phyloP scores from a whole-genome alignment of 1,284 basidiomycete species.

The Ustilago shanxiensis region DNA sequence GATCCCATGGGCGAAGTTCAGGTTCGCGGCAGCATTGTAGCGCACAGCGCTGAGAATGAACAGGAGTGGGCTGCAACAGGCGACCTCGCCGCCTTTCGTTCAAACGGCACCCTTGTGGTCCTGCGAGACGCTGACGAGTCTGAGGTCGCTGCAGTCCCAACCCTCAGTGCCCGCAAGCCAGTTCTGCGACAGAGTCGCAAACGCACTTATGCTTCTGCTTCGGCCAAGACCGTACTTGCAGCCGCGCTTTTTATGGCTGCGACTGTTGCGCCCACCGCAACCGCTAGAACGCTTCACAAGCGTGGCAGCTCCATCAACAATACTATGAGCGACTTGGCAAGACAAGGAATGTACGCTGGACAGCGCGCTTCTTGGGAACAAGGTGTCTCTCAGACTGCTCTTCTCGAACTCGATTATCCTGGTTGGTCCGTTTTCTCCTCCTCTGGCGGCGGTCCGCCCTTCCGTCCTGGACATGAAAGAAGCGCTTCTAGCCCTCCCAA shows the following conservation, averaged over 20 bases:
- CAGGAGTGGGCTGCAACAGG: slow-evolving; percentile 57
- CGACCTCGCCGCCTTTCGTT: slow-evolving; percentile 59
- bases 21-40: slow-evolving; percentile 56
- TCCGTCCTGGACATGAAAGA: slow-evolving; percentile 36
- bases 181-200: slow-evolving; percentile 33
- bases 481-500: slow-evolving; percentile 27
- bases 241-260: slow-evolving; percentile 18
- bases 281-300: slow-evolving; percentile 19
- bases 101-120: slow-evolving; percentile 67
- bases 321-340: slow-evolving; percentile 56
- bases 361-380: slow-evolving; percentile 68
- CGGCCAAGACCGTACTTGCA: slow-evolving; percentile 24
- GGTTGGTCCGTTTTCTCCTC: slow-evolving; percentile 60
- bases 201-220: slow-evolving; percentile 6
- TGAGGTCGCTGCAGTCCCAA: slow-evolving; percentile 32
- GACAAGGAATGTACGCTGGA: slow-evolving; percentile 52
- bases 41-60: slow-evolving; percentile 2
- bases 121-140: slow-evolving; percentile 46
- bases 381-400: slow-evolving; percentile 61
- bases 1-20: slow-evolving; percentile 62
- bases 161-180: slow-evolving; percentile 36
- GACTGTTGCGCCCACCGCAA: slow-evolving; percentile 10
- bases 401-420: slow-evolving; percentile 62
- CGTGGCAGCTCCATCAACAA: slow-evolving; percentile 47
- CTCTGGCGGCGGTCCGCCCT: slow-evolving; percentile 47